Evolutionary conservation across 768 basidiomycete species (phyloP).

Genomic region (Cantharellus cinnabarinus): DNA sequence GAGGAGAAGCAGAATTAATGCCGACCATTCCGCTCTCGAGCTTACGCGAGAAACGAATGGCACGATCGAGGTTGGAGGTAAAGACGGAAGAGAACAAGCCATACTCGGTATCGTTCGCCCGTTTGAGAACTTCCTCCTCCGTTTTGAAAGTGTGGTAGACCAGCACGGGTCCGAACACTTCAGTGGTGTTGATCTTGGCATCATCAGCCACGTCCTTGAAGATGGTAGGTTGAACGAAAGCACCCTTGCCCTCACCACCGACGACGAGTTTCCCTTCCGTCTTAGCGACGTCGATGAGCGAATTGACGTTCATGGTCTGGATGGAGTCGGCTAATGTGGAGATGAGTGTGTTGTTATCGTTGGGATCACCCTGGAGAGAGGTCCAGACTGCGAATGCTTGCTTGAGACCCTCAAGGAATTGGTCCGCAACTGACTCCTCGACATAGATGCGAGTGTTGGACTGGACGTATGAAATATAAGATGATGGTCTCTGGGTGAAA

Average conservation of each 20-base stretch:
- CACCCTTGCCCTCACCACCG: constrained; percentile 50
- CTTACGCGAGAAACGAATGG: constrained; percentile 17
- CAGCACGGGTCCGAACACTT: constrained; percentile 53
- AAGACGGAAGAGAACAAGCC: constrained; percentile 81
- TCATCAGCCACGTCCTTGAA: constrained; percentile 42
- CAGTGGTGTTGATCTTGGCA: constrained; percentile 44
- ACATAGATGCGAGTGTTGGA: background rate
- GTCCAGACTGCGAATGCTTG: background rate
- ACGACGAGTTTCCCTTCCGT: constrained; percentile 42
- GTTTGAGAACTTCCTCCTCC: constrained; percentile 22
- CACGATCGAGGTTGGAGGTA: constrained; percentile 29
- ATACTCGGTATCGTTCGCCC: constrained; percentile 71
- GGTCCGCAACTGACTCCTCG: background rate
- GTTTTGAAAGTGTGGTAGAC: constrained; percentile 59
- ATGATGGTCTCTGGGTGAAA: background rate
- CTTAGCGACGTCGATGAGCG: constrained; percentile 57
- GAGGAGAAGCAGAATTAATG: constrained; percentile 1
- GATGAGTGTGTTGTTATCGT: background rate
- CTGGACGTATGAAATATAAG: background rate
- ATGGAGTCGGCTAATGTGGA: background rate
- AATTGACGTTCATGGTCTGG: background rate
- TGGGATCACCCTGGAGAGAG: background rate
- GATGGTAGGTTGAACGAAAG: constrained; percentile 46
- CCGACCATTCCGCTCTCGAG: constrained; percentile 23
- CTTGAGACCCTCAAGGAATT: background rate